A percentile compares a stretch with the other conserved stretches of the same genome.
These are phyloP conservation scores for Rhodofomes roseus DNA, from an alignment of 1,284 basidiomycete species.

Conservation along the genomic window DNA sequence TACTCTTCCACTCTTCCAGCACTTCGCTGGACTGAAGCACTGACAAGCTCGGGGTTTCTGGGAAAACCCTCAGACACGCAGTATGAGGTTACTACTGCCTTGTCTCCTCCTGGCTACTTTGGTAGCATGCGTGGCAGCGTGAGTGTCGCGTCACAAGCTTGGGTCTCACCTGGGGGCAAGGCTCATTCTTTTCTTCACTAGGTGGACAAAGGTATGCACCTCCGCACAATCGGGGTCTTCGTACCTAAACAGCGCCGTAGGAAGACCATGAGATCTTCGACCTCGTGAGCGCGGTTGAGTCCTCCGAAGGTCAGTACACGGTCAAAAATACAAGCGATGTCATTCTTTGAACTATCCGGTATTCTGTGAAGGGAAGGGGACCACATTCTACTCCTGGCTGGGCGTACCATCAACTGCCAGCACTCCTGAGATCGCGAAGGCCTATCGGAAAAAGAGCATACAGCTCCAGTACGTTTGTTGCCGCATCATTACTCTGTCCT, in stretches of 20 bases:
- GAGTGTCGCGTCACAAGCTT: slow-evolving; percentile 15
- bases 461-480: slow-evolving; percentile 66
- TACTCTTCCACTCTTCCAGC: neutral
- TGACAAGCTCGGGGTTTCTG: too few species aligned
- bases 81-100: slow-evolving; percentile 24
- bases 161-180: neutral
- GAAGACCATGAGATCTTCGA: slow-evolving; percentile 97
- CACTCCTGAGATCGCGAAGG: slow-evolving; percentile 74
- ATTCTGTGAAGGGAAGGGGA: slow-evolving; percentile 62
- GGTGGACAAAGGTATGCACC: slow-evolving; percentile 65
- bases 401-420: slow-evolving; percentile 69
- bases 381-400: slow-evolving; percentile 87
- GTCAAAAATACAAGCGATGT: slow-evolving; percentile 1
- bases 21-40: neutral
- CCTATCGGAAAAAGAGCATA: slow-evolving; percentile 88
- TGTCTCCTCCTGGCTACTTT: slow-evolving; percentile 27
- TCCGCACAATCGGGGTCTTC: too few species aligned
- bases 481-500: neutral
- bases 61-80: neutral
- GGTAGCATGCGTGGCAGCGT: slow-evolving; percentile 31
- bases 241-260: slow-evolving; percentile 32
- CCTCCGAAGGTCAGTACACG: slow-evolving; percentile 62
- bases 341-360: neutral
- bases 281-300: slow-evolving; percentile 82
- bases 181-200: slow-evolving; percentile 20